phyloP scores from a whole-genome alignment of 495 filamentous ascomycete species.

The Neurospora sp. region DNA sequence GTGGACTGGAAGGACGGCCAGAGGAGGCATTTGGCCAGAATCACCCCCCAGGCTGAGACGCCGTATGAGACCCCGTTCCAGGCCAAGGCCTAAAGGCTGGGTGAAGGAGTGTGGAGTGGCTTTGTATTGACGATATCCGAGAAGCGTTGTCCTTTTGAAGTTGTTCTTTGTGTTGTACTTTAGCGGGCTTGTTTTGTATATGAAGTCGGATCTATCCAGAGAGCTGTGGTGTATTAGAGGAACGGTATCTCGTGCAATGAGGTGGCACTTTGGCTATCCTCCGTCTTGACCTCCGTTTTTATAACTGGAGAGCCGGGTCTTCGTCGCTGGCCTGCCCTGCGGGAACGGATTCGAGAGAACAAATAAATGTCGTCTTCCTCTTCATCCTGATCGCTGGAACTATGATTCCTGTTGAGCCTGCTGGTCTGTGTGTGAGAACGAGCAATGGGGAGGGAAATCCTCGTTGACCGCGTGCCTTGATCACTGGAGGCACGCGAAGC shows the following conservation, averaged over 20 bases:
- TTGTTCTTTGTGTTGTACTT: background rate
- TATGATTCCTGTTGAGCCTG: background rate
- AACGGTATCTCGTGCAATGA: conserved; percentile 20
- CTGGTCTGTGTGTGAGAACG: background rate
- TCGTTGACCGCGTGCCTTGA: background rate
- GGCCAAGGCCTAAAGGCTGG: conserved; percentile 23
- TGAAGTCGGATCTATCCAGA: background rate
- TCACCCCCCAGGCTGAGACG: conserved; percentile 74
- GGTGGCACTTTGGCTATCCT: conserved; percentile 4
- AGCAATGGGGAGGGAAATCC: background rate
- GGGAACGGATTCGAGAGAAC: conserved; percentile 9
- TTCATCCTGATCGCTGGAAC: background rate
- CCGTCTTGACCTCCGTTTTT: background rate
- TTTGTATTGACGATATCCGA: background rate
- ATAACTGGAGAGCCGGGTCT: conserved; percentile 3
- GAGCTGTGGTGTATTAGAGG: conserved; percentile 3
- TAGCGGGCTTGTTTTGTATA: background rate
- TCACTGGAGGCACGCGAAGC: background rate
- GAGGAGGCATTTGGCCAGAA: conserved; percentile 69
- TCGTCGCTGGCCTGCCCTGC: conserved; percentile 10
- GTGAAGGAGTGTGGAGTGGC: background rate
- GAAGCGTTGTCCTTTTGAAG: conserved; percentile 1
- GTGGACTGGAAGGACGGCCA: conserved; percentile 72
- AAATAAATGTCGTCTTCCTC: conserved; percentile 15
- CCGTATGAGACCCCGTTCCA: conserved; percentile 62